Conservation (phyloP, 2,329 filamentous ascomycete genomes). For the Colletotrichum horii region DNA sequence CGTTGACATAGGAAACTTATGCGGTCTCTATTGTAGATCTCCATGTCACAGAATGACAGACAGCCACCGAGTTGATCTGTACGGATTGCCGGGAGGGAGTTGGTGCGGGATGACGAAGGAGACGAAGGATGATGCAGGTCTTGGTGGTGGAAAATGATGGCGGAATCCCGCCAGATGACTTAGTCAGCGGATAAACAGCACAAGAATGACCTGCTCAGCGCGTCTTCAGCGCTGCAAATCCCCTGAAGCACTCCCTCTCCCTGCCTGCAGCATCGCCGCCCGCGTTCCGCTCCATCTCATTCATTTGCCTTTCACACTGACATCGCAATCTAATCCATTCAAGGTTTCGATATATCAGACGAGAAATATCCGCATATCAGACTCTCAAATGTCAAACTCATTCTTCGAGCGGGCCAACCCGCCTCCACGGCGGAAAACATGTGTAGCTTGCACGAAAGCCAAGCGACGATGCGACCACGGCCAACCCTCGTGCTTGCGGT, state of each 20-base stretch:
- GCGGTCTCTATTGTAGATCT: background rate
- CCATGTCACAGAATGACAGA: background rate
- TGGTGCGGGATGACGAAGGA: background rate
- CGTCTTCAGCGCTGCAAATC: background rate
- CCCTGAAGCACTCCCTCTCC: background rate
- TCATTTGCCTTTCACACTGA: background rate
- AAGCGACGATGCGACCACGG: conserved; percentile 62
- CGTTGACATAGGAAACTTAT: too few relatives aligned
- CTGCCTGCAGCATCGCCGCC: background rate
- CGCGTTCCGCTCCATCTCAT: background rate
- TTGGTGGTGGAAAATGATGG: conserved; percentile 1
- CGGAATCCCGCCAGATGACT: conserved; percentile 15
- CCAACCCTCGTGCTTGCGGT: conserved; percentile 57
- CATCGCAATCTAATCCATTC: background rate
- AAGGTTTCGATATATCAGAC: background rate
- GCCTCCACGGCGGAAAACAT: conserved; percentile 59
- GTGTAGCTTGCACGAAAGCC: conserved; percentile 58
- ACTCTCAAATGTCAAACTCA: conserved; percentile 8
- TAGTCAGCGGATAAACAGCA: background rate
- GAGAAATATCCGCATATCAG: background rate
- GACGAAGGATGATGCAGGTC: background rate
- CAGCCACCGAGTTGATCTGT: background rate
- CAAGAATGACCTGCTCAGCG: background rate
- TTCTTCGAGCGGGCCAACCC: conserved; percentile 46
- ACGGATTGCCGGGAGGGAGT: background rate